A percentile compares a stretch with the other conserved stretches of the same genome.
These are phyloP conservation scores for Apostasia shenzhenica DNA, from an alignment of 106 monocot genomes.

Conservation along the genomic window DNA sequence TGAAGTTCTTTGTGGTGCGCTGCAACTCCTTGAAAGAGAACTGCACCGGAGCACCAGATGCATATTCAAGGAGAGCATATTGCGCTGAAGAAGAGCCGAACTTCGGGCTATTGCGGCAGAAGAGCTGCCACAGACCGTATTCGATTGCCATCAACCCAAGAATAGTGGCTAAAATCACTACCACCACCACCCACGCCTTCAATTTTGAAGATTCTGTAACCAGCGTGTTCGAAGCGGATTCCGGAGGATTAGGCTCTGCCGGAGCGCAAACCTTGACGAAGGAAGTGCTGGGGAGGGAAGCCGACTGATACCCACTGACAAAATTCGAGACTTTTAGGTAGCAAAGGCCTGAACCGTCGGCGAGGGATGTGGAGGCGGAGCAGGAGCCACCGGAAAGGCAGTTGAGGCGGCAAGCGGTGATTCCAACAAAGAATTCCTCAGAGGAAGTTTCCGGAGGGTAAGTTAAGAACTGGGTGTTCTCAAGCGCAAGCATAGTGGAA, in stretches of 20 bases:
- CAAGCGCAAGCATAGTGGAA: slow-evolving; percentile 57
- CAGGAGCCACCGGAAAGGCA: slow-evolving; percentile 61
- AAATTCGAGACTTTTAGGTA: slow-evolving; percentile 51
- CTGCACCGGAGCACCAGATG: slow-evolving; percentile 77
- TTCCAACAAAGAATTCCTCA: slow-evolving; percentile 58
- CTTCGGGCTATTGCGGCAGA: slow-evolving; percentile 46
- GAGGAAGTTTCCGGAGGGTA: slow-evolving; percentile 40
- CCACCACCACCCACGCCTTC: slow-evolving; percentile 33
- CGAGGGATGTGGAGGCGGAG: slow-evolving; percentile 63
- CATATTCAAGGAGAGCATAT: slow-evolving; percentile 71
- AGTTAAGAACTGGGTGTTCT: slow-evolving; percentile 68
- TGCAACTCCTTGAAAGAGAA: slow-evolving; percentile 73
- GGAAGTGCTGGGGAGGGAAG: slow-evolving; percentile 67
- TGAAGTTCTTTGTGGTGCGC: slow-evolving; percentile 59
- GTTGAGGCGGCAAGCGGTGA: slow-evolving; percentile 54
- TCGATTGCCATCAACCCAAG: slow-evolving; percentile 41
- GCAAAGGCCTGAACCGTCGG: slow-evolving; percentile 72
- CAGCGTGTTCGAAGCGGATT: neutral
- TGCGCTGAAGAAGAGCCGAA: slow-evolving; percentile 54
- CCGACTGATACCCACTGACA: slow-evolving; percentile 59
- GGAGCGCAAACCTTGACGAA: slow-evolving; percentile 74
- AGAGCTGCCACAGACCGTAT: slow-evolving; percentile 55
- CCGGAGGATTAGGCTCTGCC: slow-evolving; percentile 10
- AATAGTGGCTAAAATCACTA: slow-evolving; percentile 34
- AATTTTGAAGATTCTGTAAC: slow-evolving; percentile 8